phyloP scores from a whole-genome alignment of 1,139 yeast species.

The Maudiozyma humilis region DNA sequence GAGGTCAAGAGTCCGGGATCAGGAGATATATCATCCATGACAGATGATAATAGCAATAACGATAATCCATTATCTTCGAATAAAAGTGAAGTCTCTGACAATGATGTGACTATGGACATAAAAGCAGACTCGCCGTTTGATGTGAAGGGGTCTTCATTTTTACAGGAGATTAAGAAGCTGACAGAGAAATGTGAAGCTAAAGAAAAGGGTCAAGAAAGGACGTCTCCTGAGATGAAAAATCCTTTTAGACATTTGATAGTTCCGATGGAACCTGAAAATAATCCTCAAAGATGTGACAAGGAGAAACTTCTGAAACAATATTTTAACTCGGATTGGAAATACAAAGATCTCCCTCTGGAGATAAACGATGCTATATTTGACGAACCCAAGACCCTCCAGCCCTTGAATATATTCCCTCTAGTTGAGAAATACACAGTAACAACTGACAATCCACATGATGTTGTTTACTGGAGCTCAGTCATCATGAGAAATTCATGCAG shows the following conservation, averaged over 20 bases:
- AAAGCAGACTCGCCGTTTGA: background rate
- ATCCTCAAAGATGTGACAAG: background rate
- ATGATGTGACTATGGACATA: background rate
- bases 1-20: background rate
- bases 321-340: conserved; percentile 14
- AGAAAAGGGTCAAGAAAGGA: background rate
- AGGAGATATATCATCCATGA: too few species aligned
- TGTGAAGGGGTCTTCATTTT: conserved; percentile 58
- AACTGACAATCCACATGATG: conserved; percentile 55
- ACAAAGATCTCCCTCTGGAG: conserved; percentile 15
- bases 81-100: background rate
- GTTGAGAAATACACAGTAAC: conserved; percentile 86
- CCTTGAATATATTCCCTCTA: conserved; percentile 72
- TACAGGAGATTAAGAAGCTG: background rate
- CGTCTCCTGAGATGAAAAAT: background rate
- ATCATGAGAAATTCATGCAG: conserved; percentile 93
- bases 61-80: background rate
- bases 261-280: background rate
- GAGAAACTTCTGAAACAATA: conserved; percentile 2
- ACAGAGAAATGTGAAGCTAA: background rate
- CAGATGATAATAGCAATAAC: background rate
- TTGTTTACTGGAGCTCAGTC: conserved; percentile 95
- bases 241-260: conserved; percentile 4
- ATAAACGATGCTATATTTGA: conserved; percentile 16
- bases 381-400: conserved; percentile 17